Conservation (phyloP, 1,284 basidiomycete species). For the Trametes pubescens region DNA sequence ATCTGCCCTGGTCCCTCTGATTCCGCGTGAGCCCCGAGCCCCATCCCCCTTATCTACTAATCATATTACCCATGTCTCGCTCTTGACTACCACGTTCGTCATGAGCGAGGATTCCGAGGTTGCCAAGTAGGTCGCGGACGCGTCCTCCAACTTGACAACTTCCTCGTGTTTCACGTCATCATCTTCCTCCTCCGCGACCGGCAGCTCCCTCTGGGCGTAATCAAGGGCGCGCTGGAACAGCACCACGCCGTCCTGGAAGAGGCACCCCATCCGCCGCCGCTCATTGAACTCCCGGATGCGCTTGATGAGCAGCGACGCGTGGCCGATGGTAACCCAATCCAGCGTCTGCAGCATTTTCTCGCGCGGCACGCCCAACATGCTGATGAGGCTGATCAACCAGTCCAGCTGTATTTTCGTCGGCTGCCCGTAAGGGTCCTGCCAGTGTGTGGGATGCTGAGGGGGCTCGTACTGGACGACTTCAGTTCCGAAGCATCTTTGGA, state of each 20-base stretch:
- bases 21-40: too few species aligned
- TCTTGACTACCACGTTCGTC: neutral
- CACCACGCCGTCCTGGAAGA: neutral
- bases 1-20: too few species aligned
- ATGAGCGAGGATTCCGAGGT: too few species aligned
- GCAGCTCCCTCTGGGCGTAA: neutral
- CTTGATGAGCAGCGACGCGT: constrained; percentile 8
- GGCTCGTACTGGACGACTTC: neutral
- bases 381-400: neutral
- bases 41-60: neutral
- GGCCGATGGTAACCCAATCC: neutral
- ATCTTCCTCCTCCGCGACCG: neutral
- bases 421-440: neutral
- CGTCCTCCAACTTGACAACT: neutral
- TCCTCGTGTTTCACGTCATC: neutral
- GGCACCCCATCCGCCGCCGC: neutral
- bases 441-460: neutral
- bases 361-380: neutral
- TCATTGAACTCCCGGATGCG: neutral
- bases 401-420: neutral
- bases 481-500: too few species aligned
- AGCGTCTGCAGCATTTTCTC: neutral
- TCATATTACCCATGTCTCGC: neutral
- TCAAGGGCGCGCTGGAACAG: neutral
- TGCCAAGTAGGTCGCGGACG: neutral